Conservation (phyloP, 805 yeast species). For the Metschnikowia peoriensis region DNA sequence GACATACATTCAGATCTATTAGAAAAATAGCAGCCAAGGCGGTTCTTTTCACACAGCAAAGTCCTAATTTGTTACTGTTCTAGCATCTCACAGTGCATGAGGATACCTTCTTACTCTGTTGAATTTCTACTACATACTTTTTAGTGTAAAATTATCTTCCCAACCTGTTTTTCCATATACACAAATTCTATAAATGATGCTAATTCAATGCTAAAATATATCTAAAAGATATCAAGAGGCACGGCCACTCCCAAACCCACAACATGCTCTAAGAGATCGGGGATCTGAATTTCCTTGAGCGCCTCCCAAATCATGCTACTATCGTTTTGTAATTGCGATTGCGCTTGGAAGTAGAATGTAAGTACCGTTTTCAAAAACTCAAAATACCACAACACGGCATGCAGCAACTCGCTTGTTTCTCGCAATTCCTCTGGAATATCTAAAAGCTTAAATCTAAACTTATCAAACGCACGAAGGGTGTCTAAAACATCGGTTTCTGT, state of each 20-base stretch:
- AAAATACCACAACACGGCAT: constrained; percentile 3
- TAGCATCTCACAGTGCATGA: too few species aligned
- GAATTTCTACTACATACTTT: too few species aligned
- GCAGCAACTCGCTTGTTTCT: constrained; percentile 6
- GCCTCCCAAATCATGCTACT: constrained; percentile 13
- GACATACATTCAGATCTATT: too few species aligned
- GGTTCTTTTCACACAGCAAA: too few species aligned
- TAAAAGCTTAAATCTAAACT: constrained; percentile 7
- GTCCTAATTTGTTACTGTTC: too few species aligned
- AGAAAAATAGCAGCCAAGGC: too few species aligned
- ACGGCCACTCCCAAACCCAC: constrained; percentile 16
- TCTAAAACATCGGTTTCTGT: constrained; percentile 4
- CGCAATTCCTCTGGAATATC: constrained; percentile 7
- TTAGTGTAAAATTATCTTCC: too few species aligned
- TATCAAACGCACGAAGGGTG: constrained; percentile 8
- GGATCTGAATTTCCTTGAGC: constrained; percentile 13
- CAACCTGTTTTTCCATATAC: too few species aligned
- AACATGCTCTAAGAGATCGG: constrained; percentile 17
- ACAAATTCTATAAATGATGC: neutral
- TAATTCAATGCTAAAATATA: neutral
- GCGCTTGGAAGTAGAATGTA: constrained; percentile 2
- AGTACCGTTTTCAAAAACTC: constrained; percentile 2
- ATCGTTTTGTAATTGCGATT: constrained; percentile 1
- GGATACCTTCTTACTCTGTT: too few species aligned
- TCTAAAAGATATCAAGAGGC: constrained; percentile 11